Percentiles rank a stretch among this genome's conserved stretches.
Evolutionary conservation across 495 filamentous ascomycete genomes (phyloP).

Genomic region (Penicillium lagena): DNA sequence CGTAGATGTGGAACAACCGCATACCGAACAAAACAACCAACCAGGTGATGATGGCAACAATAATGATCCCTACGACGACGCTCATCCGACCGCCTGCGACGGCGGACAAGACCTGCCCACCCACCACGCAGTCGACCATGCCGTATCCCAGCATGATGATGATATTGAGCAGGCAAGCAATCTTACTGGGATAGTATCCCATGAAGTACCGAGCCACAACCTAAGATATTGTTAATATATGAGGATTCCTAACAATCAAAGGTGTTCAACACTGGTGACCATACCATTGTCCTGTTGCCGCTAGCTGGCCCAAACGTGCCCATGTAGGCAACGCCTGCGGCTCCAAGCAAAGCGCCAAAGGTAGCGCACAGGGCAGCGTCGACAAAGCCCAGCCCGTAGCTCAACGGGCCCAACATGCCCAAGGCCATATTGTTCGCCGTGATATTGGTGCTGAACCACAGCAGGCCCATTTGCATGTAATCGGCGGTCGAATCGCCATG

Average conservation of each 20-base stretch:
- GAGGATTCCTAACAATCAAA: no score
- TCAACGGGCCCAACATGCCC: slow-evolving; percentile 54
- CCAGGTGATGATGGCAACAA: slow-evolving; percentile 61
- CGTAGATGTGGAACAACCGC: slow-evolving; percentile 62
- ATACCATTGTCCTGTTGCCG: slow-evolving; percentile 60
- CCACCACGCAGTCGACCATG: slow-evolving; percentile 63
- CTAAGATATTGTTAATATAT: slow-evolving; percentile 1
- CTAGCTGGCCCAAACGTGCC: slow-evolving; percentile 56
- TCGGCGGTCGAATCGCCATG: slow-evolving; percentile 13
- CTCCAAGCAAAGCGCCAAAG: slow-evolving; percentile 50
- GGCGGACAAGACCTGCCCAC: slow-evolving; percentile 69
- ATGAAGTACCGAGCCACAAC: slow-evolving; percentile 67
- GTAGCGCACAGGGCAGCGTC: slow-evolving; percentile 52
- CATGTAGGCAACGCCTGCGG: slow-evolving; percentile 53
- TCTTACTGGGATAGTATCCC: slow-evolving; percentile 75
- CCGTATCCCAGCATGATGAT: slow-evolving; percentile 67
- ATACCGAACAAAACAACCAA: slow-evolving; percentile 68
- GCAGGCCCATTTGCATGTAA: slow-evolving; percentile 48
- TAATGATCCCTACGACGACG: slow-evolving; percentile 66
- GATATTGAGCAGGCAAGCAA: slow-evolving; percentile 67
- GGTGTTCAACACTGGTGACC: neutral
- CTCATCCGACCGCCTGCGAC: slow-evolving; percentile 56
- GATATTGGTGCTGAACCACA: slow-evolving; percentile 61
- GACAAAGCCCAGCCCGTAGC: slow-evolving; percentile 53
- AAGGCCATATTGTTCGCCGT: slow-evolving; percentile 58